Evolutionary conservation across 2,329 filamentous ascomycete genomes (phyloP).

Genomic region (Ustilaginoidea virens): DNA sequence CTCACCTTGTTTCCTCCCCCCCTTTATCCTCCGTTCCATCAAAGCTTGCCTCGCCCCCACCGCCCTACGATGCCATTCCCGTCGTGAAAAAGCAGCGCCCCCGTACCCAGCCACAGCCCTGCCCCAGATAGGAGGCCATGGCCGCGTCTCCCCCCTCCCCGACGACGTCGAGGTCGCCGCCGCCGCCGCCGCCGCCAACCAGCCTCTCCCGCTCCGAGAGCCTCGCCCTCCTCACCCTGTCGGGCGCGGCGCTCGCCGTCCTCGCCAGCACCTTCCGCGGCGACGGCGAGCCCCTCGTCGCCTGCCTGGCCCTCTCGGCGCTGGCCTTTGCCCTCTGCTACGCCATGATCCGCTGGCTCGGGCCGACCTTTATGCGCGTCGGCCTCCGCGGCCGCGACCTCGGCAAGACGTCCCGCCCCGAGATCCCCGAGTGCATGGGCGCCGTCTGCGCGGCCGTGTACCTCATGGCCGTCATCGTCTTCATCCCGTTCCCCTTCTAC

Average conservation of each 20-base stretch:
- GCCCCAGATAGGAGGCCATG: no score
- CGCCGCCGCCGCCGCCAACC: constrained; percentile 12
- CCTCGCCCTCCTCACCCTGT: constrained; percentile 44
- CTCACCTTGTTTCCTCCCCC: no score
- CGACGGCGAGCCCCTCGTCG: constrained; percentile 78
- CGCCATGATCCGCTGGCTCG: constrained; percentile 85
- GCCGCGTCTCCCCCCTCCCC: background rate
- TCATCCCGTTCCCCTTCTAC: constrained; percentile 95
- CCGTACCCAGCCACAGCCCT: no score
- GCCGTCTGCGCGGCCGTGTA: constrained; percentile 88
- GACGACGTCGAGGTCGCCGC: no score
- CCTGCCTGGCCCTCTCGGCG: constrained; percentile 73
- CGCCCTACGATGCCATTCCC: no score
- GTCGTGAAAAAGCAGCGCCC: no score
- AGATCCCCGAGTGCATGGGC: constrained; percentile 94
- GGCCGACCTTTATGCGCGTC: constrained; percentile 72
- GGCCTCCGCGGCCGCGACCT: constrained; percentile 84
- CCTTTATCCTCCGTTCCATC: no score
- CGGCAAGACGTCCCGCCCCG: constrained; percentile 51
- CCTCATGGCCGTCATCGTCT: constrained; percentile 72
- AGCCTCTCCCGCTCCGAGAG: constrained; percentile 36
- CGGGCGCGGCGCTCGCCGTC: constrained; percentile 54
- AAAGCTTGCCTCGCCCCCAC: no score
- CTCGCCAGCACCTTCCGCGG: constrained; percentile 68
- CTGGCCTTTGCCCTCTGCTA: constrained; percentile 72